Conservation (phyloP, 768 basidiomycete species). For the Boletus reticuloceps region DNA sequence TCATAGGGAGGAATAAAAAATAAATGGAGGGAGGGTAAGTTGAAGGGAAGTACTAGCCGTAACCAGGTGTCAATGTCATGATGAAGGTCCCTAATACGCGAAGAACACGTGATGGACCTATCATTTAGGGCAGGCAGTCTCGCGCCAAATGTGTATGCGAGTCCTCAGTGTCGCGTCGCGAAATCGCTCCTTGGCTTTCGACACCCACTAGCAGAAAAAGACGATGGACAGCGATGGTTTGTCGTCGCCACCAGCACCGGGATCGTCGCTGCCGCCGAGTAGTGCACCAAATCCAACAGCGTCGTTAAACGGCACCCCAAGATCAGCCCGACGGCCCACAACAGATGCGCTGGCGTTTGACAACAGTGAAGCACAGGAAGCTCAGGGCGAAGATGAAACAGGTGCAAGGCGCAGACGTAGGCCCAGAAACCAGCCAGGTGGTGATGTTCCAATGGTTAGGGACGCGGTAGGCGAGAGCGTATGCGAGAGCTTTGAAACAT, state of each 20-base stretch:
- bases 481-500: slow-evolving; percentile 86
- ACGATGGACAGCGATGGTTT: slow-evolving; percentile 56
- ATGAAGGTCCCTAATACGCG: slow-evolving; percentile 4
- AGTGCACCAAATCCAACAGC: slow-evolving; percentile 42
- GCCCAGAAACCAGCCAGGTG: slow-evolving; percentile 41
- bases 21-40: not conserved
- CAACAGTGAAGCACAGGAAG: slow-evolving; percentile 48
- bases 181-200: slow-evolving; percentile 8
- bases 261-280: slow-evolving; percentile 53
- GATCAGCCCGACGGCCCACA: slow-evolving; percentile 37
- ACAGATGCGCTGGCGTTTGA: slow-evolving; percentile 55
- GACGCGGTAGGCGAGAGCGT: slow-evolving; percentile 97
- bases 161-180: slow-evolving; percentile 25
- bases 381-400: slow-evolving; percentile 36
- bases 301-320: slow-evolving; percentile 36
- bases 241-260: slow-evolving; percentile 55
- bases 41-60: not conserved
- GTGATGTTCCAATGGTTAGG: slow-evolving; percentile 81
- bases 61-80: not conserved
- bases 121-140: slow-evolving; percentile 44
- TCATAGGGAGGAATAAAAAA: slow-evolving; percentile 8
- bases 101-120: slow-evolving; percentile 6
- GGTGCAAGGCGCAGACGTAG: slow-evolving; percentile 47
- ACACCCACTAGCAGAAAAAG: slow-evolving; percentile 6
- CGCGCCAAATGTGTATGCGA: slow-evolving; percentile 34